Conservation (phyloP, 805 yeast species). For the Saccharomyces mikatae region DNA sequence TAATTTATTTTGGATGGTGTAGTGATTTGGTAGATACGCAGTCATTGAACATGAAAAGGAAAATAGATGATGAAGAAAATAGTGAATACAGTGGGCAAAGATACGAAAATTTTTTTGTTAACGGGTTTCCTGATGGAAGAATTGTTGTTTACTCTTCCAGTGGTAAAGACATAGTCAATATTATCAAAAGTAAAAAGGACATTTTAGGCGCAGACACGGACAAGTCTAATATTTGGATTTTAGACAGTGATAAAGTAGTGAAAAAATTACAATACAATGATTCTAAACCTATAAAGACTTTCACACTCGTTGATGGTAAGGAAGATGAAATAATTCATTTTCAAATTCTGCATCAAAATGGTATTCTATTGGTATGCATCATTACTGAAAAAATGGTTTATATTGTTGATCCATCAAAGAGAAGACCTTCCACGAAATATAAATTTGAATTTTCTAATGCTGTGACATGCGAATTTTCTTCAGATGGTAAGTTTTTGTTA, state of each 20-base stretch:
- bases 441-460: constrained; percentile 17
- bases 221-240: constrained; percentile 30
- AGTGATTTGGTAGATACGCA: background rate
- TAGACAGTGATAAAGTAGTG: constrained; percentile 27
- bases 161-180: constrained; percentile 30
- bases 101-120: constrained; percentile 23
- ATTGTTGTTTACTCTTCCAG: constrained; percentile 27
- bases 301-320: constrained; percentile 29
- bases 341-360: constrained; percentile 17
- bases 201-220: constrained; percentile 31
- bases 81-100: background rate
- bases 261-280: constrained; percentile 28
- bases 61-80: constrained; percentile 9
- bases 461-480: constrained; percentile 10
- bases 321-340: constrained; percentile 25
- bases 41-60: constrained; percentile 17
- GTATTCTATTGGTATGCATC: constrained; percentile 23
- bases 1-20: constrained; percentile 26
- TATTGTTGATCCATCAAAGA: constrained; percentile 51
- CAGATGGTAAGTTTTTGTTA: constrained; percentile 17
- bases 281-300: constrained; percentile 30
- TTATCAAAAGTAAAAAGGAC: constrained; percentile 31
- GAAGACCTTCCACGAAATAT: constrained; percentile 25
- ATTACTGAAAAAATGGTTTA: constrained; percentile 40
- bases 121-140: constrained; percentile 24